phyloP scores from a whole-genome alignment of 495 filamentous ascomycete genomes.

The Entonaema liquescens region DNA sequence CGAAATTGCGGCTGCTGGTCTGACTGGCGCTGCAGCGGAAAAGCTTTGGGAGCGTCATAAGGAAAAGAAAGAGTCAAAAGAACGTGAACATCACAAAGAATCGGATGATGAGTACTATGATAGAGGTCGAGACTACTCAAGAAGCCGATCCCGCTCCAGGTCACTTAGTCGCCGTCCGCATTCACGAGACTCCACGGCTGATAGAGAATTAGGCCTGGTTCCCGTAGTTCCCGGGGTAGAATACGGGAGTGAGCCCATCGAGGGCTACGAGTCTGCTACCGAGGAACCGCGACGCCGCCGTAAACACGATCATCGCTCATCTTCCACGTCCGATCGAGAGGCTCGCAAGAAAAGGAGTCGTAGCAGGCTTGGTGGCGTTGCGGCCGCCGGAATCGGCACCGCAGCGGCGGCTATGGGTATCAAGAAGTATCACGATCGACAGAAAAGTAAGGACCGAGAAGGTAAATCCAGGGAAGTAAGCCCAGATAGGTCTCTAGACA shows the following conservation, averaged over 20 bases:
- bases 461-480: slow-evolving; percentile 45
- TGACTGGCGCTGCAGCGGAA: slow-evolving; percentile 80
- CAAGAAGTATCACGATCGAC: slow-evolving; percentile 63
- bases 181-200: slow-evolving; percentile 60
- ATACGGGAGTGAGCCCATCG: slow-evolving; percentile 54
- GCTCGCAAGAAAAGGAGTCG: slow-evolving; percentile 65
- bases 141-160: slow-evolving; percentile 59
- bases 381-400: slow-evolving; percentile 73
- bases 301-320: slow-evolving; percentile 36
- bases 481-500: slow-evolving; percentile 34
- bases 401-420: slow-evolving; percentile 81
- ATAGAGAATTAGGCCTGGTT: slow-evolving; percentile 77
- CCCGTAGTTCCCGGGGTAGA: slow-evolving; percentile 53
- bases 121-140: slow-evolving; percentile 56
- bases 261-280: slow-evolving; percentile 50
- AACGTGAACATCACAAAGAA: slow-evolving; percentile 57
- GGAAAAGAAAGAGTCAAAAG: slow-evolving; percentile 71
- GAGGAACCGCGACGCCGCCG: slow-evolving; percentile 41
- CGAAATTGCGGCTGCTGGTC: slow-evolving; percentile 75
- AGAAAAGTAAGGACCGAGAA: slow-evolving; percentile 51
- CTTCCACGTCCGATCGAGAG: slow-evolving; percentile 57
- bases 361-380: slow-evolving; percentile 71
- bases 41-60: slow-evolving; percentile 83
- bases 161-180: slow-evolving; percentile 47
- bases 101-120: slow-evolving; percentile 43